Evolutionary conservation across 2,329 filamentous ascomycete genomes (phyloP), one percentile per base, ranked within the genome.

Genomic region (Alternaria gaisen): DNA sequence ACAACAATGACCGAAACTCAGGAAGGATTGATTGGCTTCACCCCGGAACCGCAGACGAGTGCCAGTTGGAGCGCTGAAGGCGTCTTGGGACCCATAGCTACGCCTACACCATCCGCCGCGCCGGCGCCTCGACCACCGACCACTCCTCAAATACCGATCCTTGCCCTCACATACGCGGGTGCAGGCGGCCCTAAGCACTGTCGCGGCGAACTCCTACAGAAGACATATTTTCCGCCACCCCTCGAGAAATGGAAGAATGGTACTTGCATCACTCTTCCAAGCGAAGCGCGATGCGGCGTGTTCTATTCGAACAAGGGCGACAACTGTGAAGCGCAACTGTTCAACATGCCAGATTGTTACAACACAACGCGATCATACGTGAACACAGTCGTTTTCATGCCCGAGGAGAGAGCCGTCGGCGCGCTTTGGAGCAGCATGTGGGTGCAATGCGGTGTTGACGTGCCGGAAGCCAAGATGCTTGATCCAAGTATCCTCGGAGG

Each of bases 341-440:
- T 75, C 64, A 75, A 69, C 16, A 68, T 70, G 61, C 51, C 64
- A 4, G 51, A 68, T 5, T 78, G 76, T 47, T 59, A 66, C 22
- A 75, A 77, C n/a, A 73, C 70, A 1, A 67, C 69, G 1, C 54
- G 58, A 30, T 70, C 70, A 3, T 76, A 70, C 53, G 69, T 77
- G 11, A 78, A 77, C 16, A 77, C 74, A 0, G 73, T 75, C 0
- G 74, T 77, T 0, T 77, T 77, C 56, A 75, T 77, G 72, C 74
- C 74, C 2, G 76, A 79, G 40, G 74, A 77, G 52, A 67, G 73
- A 34, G 53, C 71, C 8, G 70, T 75, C 2, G 76, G 74, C 6
- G 75, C 71, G 11, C 55, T 72, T 8, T 78, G 76, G 76, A 73
- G 58, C 41, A 78, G 75, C 57, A 77, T 78, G 75, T 75, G 56